Percentiles rank a stretch among this genome's conserved stretches.
phyloP scores from a whole-genome alignment of 768 basidiomycete species.

The Stropharia rugosoannulata region DNA sequence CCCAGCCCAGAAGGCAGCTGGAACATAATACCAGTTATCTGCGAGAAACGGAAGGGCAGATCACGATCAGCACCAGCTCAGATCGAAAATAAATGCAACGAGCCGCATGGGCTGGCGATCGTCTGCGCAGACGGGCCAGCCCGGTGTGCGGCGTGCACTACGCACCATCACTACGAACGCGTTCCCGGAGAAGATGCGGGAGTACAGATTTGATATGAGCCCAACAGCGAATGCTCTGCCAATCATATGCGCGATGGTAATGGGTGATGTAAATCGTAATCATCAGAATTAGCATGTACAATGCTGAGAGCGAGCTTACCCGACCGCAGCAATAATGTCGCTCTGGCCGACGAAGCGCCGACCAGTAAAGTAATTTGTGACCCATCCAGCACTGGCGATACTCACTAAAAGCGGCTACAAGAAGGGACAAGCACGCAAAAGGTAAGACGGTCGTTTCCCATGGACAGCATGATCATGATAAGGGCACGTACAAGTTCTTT shows the following conservation, averaged over 20 bases:
- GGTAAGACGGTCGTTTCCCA: neutral
- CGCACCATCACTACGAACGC: conserved; percentile 82
- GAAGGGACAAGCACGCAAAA: neutral
- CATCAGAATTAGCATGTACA: neutral
- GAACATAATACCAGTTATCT: conserved; percentile 79
- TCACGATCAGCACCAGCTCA: too few relatives aligned
- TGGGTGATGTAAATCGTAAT: conserved; percentile 7
- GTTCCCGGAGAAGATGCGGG: conserved; percentile 68
- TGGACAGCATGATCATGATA: neutral
- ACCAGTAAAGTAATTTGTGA: conserved; percentile 71
- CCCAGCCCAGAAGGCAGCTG: conserved; percentile 83
- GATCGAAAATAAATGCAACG: too few relatives aligned
- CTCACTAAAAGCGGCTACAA: conserved; percentile 46
- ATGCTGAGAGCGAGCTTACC: conserved; percentile 32
- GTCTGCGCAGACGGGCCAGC: too few relatives aligned
- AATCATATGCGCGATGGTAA: neutral
- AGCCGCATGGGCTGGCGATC: too few relatives aligned
- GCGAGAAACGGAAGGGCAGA: conserved; percentile 3
- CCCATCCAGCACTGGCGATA: conserved; percentile 74
- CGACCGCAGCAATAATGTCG: conserved; percentile 79
- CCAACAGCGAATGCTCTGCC: conserved; percentile 77
- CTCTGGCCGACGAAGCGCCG: conserved; percentile 61
- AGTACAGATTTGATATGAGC: conserved; percentile 75
- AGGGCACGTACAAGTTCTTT: conserved; percentile 49
- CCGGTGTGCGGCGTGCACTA: neutral